Evolutionary conservation across 306 rosid species (phyloP), one percentile per base, ranked within the genome.

Genomic region (Ammopiptanthus mongolicus): DNA sequence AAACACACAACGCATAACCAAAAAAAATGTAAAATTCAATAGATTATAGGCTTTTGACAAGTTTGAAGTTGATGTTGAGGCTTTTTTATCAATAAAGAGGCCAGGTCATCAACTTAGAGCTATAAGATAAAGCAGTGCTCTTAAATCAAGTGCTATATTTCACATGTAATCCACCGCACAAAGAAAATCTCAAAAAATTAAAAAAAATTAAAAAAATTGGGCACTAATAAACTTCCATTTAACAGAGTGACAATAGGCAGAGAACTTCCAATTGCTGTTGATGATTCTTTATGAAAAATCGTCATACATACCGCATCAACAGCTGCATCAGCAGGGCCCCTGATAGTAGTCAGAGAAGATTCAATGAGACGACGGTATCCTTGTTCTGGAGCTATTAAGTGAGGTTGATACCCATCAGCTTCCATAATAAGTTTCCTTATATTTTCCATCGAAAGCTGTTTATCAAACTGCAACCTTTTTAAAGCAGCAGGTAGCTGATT

Each of bases 351-450:
- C 52, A 93, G 74, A 42, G 98, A 81, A 68, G 97, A 91, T 72
- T 93, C 97, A 67, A 93, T 89, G 22, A 91, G 97, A 58, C 96
- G 90, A 17, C 94, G 98, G 51, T 93, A 93, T 79, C 98, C 98
- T 85, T 93, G 98, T 73, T 93, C 97, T 9, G 98, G 98, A 78
- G 98, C 97, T 81, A 93, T 93, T 79, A 93, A 78, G 86, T 93
- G 98, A 75, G 97, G 98, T 75, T 93, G 98, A 84, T 93, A 93
- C 33, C 98, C 98, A 89, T 91, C 98, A 74, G 97, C 98, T 82
- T 93, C 96, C 0, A 96, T 93, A 76, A 93, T 89, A 76, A 91
- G 93, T 80, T 93, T 91, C 80, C 90, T 71, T 77, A 94, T 88
- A 73, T 91, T 94, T 87, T 94, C 97, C 97, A 94, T 91, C 50